These are phyloP conservation scores for Penicillium malachiteum DNA, from an alignment of 495 filamentous ascomycete genomes.

Conservation along the genomic window DNA sequence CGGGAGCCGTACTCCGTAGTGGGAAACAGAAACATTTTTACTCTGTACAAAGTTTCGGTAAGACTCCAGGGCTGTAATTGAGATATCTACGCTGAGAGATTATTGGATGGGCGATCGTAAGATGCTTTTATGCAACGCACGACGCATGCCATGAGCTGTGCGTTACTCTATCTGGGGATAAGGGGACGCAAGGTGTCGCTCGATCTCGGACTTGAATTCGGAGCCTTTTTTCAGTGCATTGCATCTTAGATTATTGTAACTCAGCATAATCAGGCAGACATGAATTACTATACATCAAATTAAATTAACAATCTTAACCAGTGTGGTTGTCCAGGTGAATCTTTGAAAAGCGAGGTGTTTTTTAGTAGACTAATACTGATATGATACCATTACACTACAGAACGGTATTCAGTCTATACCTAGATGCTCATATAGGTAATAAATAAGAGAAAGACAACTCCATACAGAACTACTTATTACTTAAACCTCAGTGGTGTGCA, in stretches of 20 bases:
- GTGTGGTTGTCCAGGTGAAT: too few species aligned
- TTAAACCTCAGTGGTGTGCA: too few species aligned
- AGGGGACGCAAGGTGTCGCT: not conserved
- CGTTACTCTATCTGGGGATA: not conserved
- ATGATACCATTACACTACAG: not conserved
- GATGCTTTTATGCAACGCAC: constrained; percentile 3
- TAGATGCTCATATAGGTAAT: not conserved
- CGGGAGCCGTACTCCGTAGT: too few species aligned
- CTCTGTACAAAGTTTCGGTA: too few species aligned
- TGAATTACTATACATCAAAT: too few species aligned
- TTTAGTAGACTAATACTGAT: not conserved
- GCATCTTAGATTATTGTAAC: too few species aligned
- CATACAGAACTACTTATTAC: not conserved
- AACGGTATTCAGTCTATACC: not conserved
- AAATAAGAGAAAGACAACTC: not conserved
- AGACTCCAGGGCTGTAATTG: too few species aligned
- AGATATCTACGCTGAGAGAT: too few species aligned
- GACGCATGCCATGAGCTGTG: constrained; percentile 13
- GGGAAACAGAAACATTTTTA: too few species aligned
- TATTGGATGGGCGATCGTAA: not conserved
- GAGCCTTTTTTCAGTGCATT: not conserved
- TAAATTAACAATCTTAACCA: too few species aligned
- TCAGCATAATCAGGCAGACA: too few species aligned
- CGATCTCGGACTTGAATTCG: not conserved
- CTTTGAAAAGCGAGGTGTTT: not conserved